These are phyloP conservation scores for Acanthamoeba lenticulata DNA, from an alignment of 208 protist species.

Conservation along the genomic window DNA sequence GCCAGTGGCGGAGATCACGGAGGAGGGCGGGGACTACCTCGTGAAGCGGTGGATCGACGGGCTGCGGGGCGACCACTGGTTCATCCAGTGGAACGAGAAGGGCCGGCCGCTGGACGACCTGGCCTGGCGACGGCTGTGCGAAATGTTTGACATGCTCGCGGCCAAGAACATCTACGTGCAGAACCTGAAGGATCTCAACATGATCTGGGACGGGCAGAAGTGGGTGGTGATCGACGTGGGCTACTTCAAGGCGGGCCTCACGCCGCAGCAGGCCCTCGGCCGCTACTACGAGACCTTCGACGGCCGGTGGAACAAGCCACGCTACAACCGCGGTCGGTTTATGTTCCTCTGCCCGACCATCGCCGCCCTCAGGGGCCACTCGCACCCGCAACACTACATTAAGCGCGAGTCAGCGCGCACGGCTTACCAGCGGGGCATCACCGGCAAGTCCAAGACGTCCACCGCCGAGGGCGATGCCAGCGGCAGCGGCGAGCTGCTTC, in stretches of 20 bases:
- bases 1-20: not conserved
- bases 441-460: not conserved
- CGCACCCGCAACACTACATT: not conserved
- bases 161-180: slow-evolving; percentile 34
- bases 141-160: slow-evolving; percentile 36
- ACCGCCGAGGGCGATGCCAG: not conserved
- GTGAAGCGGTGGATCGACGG: slow-evolving; percentile 54
- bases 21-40: slow-evolving; percentile 61
- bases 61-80: slow-evolving; percentile 28
- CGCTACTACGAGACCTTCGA: slow-evolving; percentile 63
- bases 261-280: slow-evolving; percentile 19
- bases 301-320: slow-evolving; percentile 49
- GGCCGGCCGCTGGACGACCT: slow-evolving; percentile 2
- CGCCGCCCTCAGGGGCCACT: not conserved
- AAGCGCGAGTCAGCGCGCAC: not conserved
- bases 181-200: slow-evolving; percentile 61
- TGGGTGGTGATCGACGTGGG: slow-evolving; percentile 60
- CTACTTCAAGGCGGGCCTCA: slow-evolving; percentile 54
- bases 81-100: slow-evolving; percentile 61
- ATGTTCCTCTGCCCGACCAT: slow-evolving; percentile 34
- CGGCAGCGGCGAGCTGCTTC: no score
- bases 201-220: slow-evolving; percentile 49
- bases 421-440: not conserved
- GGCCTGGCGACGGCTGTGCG: not conserved
- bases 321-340: slow-evolving; percentile 18